phyloP scores from a whole-genome alignment of 2,329 filamentous ascomycete genomes.

The Colletotrichum tropicicola region DNA sequence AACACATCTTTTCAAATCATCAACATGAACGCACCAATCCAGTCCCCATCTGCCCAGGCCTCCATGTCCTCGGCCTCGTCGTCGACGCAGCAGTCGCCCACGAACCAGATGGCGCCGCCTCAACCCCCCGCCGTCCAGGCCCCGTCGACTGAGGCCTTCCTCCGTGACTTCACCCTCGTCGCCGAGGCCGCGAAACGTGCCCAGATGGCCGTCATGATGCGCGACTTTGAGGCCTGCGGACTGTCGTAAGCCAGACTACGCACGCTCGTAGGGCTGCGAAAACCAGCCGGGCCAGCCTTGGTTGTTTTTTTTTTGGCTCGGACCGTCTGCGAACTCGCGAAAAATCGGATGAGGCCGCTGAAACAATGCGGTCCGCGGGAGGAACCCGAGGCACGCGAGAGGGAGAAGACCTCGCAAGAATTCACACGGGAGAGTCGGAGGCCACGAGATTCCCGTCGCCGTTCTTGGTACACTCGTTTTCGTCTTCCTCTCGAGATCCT shows the following conservation, averaged over 20 bases:
- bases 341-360: slow-evolving; percentile 15
- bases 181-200: slow-evolving; percentile 94
- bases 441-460: background rate
- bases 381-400: slow-evolving; percentile 2
- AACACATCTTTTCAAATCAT: too few species aligned
- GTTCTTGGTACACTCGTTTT: background rate
- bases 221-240: slow-evolving; percentile 82
- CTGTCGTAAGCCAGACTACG: slow-evolving; percentile 49
- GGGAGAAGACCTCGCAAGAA: background rate
- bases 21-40: slow-evolving; percentile 30
- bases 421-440: background rate
- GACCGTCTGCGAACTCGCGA: background rate
- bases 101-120: slow-evolving; percentile 32
- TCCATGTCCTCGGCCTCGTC: slow-evolving; percentile 34
- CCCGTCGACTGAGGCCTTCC: slow-evolving; percentile 65
- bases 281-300: background rate
- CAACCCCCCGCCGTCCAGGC: slow-evolving; percentile 38
- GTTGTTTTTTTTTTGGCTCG: background rate
- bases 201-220: slow-evolving; percentile 87
- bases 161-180: slow-evolving; percentile 84
- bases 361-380: slow-evolving; percentile 18
- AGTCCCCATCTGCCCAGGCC: slow-evolving; percentile 20
- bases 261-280: background rate
- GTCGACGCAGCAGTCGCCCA: slow-evolving; percentile 42
- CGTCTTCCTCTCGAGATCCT: background rate